Conservation (phyloP, 2,329 filamentous ascomycete genomes). For the Elsinoe necatrix region DNA sequence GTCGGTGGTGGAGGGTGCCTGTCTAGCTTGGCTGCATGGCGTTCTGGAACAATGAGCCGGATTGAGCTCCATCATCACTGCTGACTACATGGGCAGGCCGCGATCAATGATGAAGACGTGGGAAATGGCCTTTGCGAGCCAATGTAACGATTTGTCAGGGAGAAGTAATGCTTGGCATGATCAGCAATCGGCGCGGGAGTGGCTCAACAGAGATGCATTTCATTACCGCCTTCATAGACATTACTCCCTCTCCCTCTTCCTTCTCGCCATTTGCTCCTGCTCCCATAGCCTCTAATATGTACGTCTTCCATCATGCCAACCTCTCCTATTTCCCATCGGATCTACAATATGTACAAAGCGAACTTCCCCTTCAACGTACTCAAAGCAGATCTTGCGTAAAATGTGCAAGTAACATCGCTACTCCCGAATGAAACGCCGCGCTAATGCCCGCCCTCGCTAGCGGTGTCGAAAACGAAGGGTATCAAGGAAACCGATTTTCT, state of each 20-base stretch:
- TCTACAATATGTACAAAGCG: slow-evolving; percentile 6
- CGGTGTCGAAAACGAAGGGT: slow-evolving; percentile 1
- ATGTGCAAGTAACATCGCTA: background rate
- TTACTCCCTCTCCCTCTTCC: background rate
- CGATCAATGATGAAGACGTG: too few relatives aligned
- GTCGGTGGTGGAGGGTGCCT: too few relatives aligned
- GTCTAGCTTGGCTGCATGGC: too few relatives aligned
- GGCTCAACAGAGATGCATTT: too few relatives aligned
- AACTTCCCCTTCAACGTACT: background rate
- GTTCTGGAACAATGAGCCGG: too few relatives aligned
- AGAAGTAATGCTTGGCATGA: too few relatives aligned
- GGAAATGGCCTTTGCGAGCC: too few relatives aligned
- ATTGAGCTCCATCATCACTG: too few relatives aligned
- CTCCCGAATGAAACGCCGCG: slow-evolving; percentile 7
- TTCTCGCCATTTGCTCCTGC: background rate
- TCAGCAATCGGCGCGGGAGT: too few relatives aligned
- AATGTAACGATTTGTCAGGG: too few relatives aligned
- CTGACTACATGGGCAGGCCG: too few relatives aligned
- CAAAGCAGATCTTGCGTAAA: background rate
- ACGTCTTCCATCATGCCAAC: background rate
- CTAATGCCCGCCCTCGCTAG: slow-evolving; percentile 9
- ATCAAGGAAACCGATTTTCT: slow-evolving; percentile 3
- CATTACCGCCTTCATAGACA: background rate
- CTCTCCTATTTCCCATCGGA: background rate
- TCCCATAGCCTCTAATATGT: background rate